Base-by-base conservation (phyloP, 2,329 filamentous ascomycete genomes). In the Botrytis byssoidea region DNA sequence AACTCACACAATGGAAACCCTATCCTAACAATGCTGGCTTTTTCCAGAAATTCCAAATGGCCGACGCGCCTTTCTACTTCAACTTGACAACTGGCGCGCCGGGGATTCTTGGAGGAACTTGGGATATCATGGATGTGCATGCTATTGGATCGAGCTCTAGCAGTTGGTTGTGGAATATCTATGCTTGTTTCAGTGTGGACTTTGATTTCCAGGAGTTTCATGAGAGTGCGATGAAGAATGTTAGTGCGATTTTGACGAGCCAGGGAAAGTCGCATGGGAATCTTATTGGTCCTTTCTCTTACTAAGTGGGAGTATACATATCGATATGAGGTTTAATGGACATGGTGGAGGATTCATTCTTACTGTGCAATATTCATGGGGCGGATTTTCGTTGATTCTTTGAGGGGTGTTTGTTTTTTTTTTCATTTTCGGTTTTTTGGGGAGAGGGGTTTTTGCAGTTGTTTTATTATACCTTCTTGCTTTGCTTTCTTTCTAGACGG, bases 121-220 rank as follows among this genome's bases (percentile, higher is more conserved):
- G 66, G 66, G 66, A 69, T 44, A 57, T 69, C 9, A 29, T 69
- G 10, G 66, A 69, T 44, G 48, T 69, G 10, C 48, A 69, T 44
- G 66, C 66, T 6, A 32, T 69, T 57, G 48, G 48, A 32, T 9
- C 66, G 5, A 42, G 1, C 0, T 42, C 25, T 4, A 25, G 35
- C 3, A 69, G 48, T 32, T 69, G 66, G 66, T 69, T 69, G 66
- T 69, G 66, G 66, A 69, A 69, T 32, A 69, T 69, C 37, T 69
- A 69, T 69, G 66, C 66, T 57, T 69, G 66, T 32, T 69, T 69
- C 12, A 32, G n/a, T 25, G 9, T 69, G n/a, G 66, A 69, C 1
- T 69, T 69, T 32, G 48, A 57, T 44, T 69, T 69, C 25, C 16
- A 42, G n/a, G 66, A 22, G 18, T 69, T 69, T 32, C 66, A 69